Conservation (phyloP, 2,329 filamentous ascomycete species). For the Beauveria brongniartii region DNA sequence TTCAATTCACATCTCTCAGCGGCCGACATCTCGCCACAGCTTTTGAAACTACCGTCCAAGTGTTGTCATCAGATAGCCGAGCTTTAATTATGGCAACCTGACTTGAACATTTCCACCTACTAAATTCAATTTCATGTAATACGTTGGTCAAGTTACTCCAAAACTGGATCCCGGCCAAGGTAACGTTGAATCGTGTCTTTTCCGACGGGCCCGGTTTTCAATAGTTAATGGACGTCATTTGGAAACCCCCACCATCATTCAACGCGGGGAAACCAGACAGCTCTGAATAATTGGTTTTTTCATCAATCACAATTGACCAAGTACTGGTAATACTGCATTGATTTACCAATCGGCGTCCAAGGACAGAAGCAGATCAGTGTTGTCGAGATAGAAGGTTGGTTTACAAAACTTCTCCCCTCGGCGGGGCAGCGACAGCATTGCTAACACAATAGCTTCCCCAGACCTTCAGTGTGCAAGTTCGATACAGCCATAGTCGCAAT, state of each 20-base stretch:
- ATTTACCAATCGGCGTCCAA: too few relatives aligned
- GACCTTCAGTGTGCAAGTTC: not conserved
- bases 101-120: not conserved
- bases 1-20: too few relatives aligned
- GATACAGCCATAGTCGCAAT: conserved; percentile 21
- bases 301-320: not conserved
- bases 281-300: not conserved
- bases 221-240: conserved; percentile 1
- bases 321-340: too few relatives aligned
- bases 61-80: too few relatives aligned
- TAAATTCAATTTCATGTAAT: not conserved
- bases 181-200: conserved; percentile 8
- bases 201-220: not conserved
- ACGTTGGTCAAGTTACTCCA: not conserved
- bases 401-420: not conserved
- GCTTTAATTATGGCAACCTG: not conserved
- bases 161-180: conserved; percentile 5
- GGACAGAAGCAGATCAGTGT: not conserved
- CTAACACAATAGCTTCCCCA: not conserved
- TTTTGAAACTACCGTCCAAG: too few relatives aligned
- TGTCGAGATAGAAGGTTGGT: not conserved
- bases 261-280: not conserved
- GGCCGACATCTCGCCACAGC: too few relatives aligned
- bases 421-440: not conserved
- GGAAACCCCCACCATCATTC: conserved; percentile 1